Evolutionary conservation across 1,139 yeast species (phyloP), one percentile per base, ranked within the genome.

Genomic region (Lodderomyces jiufengensis): DNA sequence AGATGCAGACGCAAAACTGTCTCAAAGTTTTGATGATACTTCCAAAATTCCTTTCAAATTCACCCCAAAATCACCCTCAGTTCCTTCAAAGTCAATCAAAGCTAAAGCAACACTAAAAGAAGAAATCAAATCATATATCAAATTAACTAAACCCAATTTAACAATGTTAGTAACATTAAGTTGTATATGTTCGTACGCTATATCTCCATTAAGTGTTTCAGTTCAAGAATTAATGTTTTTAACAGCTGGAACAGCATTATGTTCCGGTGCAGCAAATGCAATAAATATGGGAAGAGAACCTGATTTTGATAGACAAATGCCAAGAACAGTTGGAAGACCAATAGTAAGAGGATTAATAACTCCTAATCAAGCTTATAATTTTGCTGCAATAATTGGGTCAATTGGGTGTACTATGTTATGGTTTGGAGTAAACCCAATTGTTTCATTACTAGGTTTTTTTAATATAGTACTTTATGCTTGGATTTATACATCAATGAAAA

Each of bases 241-340:
- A 26, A 85, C 97, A 0, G 57, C 74, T 0, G 99, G 99, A 11
- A 92, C 97, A 0, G 78, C 92, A 1, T 62, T 92, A 31, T 77
- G 95, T 47, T 87, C 97, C 0, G 95, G 95, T 8, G 80, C 96
- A 2, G 99, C 99, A 2, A 92, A 92, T 60, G 95, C 97, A 3
- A 87, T 92, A 36, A 92, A 92, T 55, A 92, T 90, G 95, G 97
- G 90, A 1, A 70, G 98, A 44, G 99, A 92, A 58, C 95, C 97
- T 6, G 84, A 78, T 21, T 92, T 78, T 54, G 99, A 92, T 54
- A 74, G 76, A 34, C 75, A 76, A 53, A 94, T 92, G 99, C 76
- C 84, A 2, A 70, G 99, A 51, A 92, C 99, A 0, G 78, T 84
- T 14, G 76, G 81, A 7, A 70, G 99, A 47, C 99, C 99, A 0